These are phyloP conservation scores for Linderniella brevidens DNA, from an alignment of 257 asterid species.

Conservation along the genomic window DNA sequence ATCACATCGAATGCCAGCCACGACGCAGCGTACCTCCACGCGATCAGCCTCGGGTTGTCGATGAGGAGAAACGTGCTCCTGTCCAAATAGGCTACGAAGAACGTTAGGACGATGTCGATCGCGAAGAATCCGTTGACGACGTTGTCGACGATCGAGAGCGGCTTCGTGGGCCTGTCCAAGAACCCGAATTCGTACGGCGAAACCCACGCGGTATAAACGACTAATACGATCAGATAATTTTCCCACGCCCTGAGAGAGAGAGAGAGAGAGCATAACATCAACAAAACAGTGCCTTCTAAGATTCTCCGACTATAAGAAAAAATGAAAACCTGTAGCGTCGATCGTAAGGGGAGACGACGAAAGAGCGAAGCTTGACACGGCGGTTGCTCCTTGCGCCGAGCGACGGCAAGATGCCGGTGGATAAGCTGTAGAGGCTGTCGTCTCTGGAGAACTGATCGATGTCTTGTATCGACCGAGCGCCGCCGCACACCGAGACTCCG, in stretches of 20 bases:
- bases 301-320: no score
- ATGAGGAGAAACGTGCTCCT: slow-evolving; percentile 25
- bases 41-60: slow-evolving; percentile 29
- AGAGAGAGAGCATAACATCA: no score
- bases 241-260: slow-evolving; percentile 34
- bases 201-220: slow-evolving; percentile 42
- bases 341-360: slow-evolving; percentile 35
- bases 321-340: slow-evolving; percentile 32
- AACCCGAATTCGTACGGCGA: slow-evolving; percentile 17
- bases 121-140: slow-evolving; percentile 42
- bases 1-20: slow-evolving; percentile 39
- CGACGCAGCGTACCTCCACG: slow-evolving; percentile 24
- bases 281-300: no score
- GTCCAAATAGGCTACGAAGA: slow-evolving; percentile 51
- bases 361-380: slow-evolving; percentile 22
- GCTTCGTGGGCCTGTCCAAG: slow-evolving; percentile 18
- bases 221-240: slow-evolving; percentile 25
- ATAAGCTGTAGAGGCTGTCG: slow-evolving; percentile 31
- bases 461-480: slow-evolving; percentile 7
- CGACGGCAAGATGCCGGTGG: slow-evolving; percentile 35
- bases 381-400: slow-evolving; percentile 37
- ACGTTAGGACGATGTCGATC: slow-evolving; percentile 36
- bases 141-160: slow-evolving; percentile 29
- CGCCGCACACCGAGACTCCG: slow-evolving; percentile 20
- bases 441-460: slow-evolving; percentile 27